Percentiles rank a stretch among this genome's conserved stretches.
Conservation (phyloP, 2,329 filamentous ascomycete genomes). For the Coniochaeta prunicola region DNA sequence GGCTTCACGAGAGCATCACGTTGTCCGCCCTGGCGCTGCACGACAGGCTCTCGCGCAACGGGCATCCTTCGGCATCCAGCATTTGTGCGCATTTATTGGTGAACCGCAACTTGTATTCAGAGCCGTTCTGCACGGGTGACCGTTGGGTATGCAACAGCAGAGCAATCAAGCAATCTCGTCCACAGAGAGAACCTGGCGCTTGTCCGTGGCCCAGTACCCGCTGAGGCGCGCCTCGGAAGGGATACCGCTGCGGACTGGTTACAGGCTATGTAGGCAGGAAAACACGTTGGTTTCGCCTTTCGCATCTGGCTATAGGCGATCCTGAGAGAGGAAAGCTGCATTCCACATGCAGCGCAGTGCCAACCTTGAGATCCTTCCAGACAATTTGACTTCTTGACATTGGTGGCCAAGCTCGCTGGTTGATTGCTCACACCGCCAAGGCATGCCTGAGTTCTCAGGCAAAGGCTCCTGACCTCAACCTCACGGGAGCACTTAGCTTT, state of each 20-base stretch:
- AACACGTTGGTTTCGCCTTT: background rate
- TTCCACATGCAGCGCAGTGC: too few relatives aligned
- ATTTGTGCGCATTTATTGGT: background rate
- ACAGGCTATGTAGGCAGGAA: background rate
- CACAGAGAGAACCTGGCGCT: background rate
- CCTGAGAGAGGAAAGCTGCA: too few relatives aligned
- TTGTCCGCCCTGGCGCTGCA: background rate
- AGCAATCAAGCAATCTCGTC: background rate
- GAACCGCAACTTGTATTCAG: background rate
- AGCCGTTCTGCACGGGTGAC: background rate
- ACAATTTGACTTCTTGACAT: background rate
- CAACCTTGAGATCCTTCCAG: background rate
- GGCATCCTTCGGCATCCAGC: background rate
- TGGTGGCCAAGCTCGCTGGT: too few relatives aligned
- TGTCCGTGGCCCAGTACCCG: background rate
- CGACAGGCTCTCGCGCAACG: background rate
- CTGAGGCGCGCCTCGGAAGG: background rate
- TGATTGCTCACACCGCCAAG: too few relatives aligned
- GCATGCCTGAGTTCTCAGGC: background rate
- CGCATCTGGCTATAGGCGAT: too few relatives aligned
- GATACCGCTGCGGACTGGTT: background rate
- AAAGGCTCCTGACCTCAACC: background rate
- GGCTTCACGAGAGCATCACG: background rate
- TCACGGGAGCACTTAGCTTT: background rate
- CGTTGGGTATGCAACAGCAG: background rate